Evolutionary conservation across 768 basidiomycete genomes (phyloP).

Genomic region (Pulveroboletus sp.): DNA sequence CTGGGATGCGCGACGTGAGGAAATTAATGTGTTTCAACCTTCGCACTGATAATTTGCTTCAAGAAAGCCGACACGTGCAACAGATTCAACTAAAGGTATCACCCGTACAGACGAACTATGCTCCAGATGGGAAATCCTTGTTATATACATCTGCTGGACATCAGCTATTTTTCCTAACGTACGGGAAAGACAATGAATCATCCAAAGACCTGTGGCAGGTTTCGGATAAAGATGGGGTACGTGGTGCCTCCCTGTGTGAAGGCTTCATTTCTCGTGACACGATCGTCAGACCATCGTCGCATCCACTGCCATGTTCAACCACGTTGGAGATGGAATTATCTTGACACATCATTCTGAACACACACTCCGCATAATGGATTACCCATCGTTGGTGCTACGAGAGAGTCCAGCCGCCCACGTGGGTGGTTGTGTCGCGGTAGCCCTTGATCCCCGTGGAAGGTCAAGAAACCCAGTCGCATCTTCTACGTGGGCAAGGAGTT

Average conservation of each 20-base stretch:
- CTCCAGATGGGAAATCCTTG: conserved; percentile 65
- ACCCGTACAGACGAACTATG: conserved; percentile 63
- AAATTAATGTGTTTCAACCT: neutral
- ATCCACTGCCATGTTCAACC: conserved; percentile 72
- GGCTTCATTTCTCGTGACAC: neutral
- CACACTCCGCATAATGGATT: conserved; percentile 64
- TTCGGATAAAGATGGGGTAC: conserved; percentile 30
- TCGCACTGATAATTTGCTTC: conserved; percentile 7
- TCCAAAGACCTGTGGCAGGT: conserved; percentile 47
- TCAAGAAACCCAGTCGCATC: conserved; percentile 18
- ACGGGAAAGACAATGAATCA: conserved; percentile 50
- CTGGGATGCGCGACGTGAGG: conserved; percentile 80
- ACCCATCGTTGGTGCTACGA: conserved; percentile 53
- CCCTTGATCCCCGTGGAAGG: conserved; percentile 78
- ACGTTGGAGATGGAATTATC: conserved; percentile 67
- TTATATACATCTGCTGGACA: conserved; percentile 59
- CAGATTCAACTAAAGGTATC: conserved; percentile 53
- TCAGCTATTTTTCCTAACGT: conserved; percentile 57
- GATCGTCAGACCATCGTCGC: conserved; percentile 41
- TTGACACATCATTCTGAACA: conserved; percentile 61
- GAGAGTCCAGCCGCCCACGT: conserved; percentile 73
- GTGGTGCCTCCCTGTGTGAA: neutral
- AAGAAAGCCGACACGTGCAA: conserved; percentile 70
- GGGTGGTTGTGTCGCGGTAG: conserved; percentile 72
- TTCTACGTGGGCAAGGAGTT: neutral